Evolutionary conservation across 306 rosid species (phyloP).

Genomic region (Nissolia schottii): DNA sequence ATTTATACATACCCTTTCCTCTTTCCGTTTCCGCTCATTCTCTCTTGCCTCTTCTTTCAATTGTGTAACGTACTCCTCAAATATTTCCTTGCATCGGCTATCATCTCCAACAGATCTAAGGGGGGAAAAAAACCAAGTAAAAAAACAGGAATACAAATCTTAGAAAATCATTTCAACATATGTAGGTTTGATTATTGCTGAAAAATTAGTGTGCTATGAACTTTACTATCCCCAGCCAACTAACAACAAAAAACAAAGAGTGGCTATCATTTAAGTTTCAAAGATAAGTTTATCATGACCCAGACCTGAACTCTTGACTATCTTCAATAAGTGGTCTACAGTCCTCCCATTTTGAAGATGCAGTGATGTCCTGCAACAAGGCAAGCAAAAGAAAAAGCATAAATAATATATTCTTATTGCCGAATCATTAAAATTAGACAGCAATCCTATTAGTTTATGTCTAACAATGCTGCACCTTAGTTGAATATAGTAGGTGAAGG

Average conservation of each 20-base stretch:
- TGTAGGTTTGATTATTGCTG: not conserved
- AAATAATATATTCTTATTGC: constrained; percentile 5
- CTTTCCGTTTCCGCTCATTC: constrained; percentile 72
- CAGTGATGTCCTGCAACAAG: constrained; percentile 62
- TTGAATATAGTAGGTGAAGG: constrained; percentile 52
- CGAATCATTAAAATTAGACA: constrained; percentile 19
- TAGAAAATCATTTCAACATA: not conserved
- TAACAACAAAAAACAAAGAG: no score
- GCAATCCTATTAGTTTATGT: constrained; percentile 8
- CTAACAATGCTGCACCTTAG: constrained; percentile 53
- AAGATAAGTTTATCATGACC: constrained; percentile 20
- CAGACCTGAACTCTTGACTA: constrained; percentile 79
- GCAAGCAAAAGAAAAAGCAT: constrained; percentile 1
- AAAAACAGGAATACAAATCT: constrained; percentile 1
- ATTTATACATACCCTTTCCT: constrained; percentile 78
- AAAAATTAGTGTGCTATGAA: not conserved
- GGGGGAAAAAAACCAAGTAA: constrained; percentile 26
- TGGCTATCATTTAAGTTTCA: constrained; percentile 10
- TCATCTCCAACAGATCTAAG: constrained; percentile 82
- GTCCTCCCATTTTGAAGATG: constrained; percentile 78
- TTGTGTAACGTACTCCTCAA: constrained; percentile 68
- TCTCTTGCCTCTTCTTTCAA: constrained; percentile 81
- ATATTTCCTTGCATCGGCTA: constrained; percentile 56
- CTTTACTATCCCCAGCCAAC: not conserved
- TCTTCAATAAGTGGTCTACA: constrained; percentile 49